phyloP scores from a whole-genome alignment of 371 early-diverging fungal genomes.

The Nematocida major region DNA sequence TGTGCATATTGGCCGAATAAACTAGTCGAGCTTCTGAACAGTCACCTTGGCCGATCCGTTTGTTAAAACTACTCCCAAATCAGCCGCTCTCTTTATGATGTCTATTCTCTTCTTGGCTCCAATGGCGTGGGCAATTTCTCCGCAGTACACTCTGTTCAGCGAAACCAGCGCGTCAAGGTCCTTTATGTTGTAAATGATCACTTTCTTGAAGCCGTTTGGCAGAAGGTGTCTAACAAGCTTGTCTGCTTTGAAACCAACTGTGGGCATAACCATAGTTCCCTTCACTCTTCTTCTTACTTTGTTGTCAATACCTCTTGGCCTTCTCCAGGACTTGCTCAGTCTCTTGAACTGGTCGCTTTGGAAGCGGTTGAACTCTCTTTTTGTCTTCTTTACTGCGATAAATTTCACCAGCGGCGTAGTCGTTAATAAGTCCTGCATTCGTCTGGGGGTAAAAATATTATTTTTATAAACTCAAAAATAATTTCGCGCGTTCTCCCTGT shows the following conservation, averaged over 20 bases:
- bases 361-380: constrained; percentile 87
- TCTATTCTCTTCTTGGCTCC: constrained; percentile 88
- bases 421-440: constrained; percentile 65
- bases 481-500: neutral
- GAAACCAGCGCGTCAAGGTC: constrained; percentile 91
- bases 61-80: constrained; percentile 88
- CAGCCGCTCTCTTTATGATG: constrained; percentile 88
- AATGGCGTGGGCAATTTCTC: constrained; percentile 94
- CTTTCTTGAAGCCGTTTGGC: constrained; percentile 95
- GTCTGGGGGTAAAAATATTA: constrained; percentile 63
- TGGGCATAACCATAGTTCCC: constrained; percentile 95
- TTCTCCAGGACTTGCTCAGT: constrained; percentile 89
- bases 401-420: constrained; percentile 43
- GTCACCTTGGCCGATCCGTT: constrained; percentile 90
- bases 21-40: constrained; percentile 67
- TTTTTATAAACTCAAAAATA: neutral
- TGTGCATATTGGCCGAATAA: too few species aligned
- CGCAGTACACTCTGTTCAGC: constrained; percentile 95
- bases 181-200: constrained; percentile 79
- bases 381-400: constrained; percentile 71
- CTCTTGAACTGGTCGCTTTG: constrained; percentile 93
- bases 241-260: constrained; percentile 77
- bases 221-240: constrained; percentile 83
- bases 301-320: constrained; percentile 99
- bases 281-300: constrained; percentile 92